Base-by-base conservation (phyloP, 495 filamentous ascomycete genomes). In the Lepidopterella palustris region DNA sequence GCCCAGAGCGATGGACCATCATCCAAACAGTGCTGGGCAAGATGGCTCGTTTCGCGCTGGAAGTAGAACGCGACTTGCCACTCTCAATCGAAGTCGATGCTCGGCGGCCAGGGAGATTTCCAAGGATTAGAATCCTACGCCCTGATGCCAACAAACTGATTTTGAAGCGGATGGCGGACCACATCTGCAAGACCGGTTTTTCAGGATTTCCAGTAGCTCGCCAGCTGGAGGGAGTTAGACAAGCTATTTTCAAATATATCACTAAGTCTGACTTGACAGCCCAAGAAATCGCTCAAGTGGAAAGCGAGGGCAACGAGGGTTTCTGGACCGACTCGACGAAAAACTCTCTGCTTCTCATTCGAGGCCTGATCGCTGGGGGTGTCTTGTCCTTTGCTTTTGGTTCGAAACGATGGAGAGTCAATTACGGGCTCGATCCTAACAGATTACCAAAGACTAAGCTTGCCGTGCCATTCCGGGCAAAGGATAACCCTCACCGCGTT, bases 391-490 rank as follows among this genome's bases (percentile, higher is more conserved):
- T 86, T 58, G 75, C 70, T 0, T 71, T 90, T 0, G 62, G 68
- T 0, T 73, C 80, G 10, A 88, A 87, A 63, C 74, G 87, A 5
- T 89, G 83, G 81, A 68, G 77, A 5, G 86, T 90, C 8, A 78
- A 88, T 45, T 90, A 85, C 61, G 86, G 86, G 0, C 74, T 86
- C 28, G 73, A 81, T 63, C 71, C 63, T 0, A n/a, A n/a, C n/a
- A n/a, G n/a, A n/a, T n/a, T n/a, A n/a, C 66, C 54, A 45, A 70
- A 82, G 40, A 81, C 79, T 0, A 74, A 74, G 56, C 75, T 88
- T 1, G 87, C 87, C 3, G 85, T 91, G 0, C 88, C 88, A 0
- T 92, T 80, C 57, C 75, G 81, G n/a, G 82, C 83, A 1, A 92
- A 90, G 61, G 87, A 86, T 51, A 79, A 65, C 21, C 87, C 86